Evolutionary conservation across 495 filamentous ascomycete species (phyloP), one percentile per base, ranked within the genome.

Genomic region (Ascodesmis nigricans): DNA sequence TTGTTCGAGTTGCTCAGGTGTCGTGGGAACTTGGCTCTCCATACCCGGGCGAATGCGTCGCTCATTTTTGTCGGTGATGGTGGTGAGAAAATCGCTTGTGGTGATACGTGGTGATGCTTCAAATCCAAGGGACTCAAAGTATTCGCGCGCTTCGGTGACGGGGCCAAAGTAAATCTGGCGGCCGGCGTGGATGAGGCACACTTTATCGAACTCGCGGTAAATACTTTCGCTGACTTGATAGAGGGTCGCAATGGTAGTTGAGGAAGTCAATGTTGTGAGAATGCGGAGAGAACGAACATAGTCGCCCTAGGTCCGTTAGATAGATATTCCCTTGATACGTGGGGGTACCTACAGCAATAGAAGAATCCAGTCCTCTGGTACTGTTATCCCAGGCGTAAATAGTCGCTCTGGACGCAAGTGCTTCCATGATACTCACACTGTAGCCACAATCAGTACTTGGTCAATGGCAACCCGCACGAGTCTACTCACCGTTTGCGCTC

Each of bases 241-340:
- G 3, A 78, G 55, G 4, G 73, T 84, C 14, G 80, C 78, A 21
- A 91, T 61, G 0, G 78, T 83, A 3, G 79, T 87, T 8, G 73
- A 68, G 45, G 79, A 67, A 46, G 65, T 75, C 36, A 87, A 67
- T 39, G 81, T 76, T 14, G 81, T 84, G 68, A 87, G 79, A 20
- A 59, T 45, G 3, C 63, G 52, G 2, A 70, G 49, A 6, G 59
- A 46, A 27, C 56, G 46, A 20, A 63, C 55, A 27, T 66, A 67
- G n/a, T 59, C 54, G 22, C n/a, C n/a, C n/a, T n/a, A n/a, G n/a
- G n/a, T n/a, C n/a, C n/a, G n/a, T n/a, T n/a, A n/a, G n/a, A n/a
- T n/a, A n/a, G n/a, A n/a, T n/a, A n/a, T n/a, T n/a, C n/a, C n/a
- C n/a, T n/a, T n/a, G n/a, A n/a, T n/a, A n/a, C n/a, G n/a, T n/a